Evolutionary conservation across 2,329 filamentous ascomycete species (phyloP).

Genomic region (Trichoderma sp.): DNA sequence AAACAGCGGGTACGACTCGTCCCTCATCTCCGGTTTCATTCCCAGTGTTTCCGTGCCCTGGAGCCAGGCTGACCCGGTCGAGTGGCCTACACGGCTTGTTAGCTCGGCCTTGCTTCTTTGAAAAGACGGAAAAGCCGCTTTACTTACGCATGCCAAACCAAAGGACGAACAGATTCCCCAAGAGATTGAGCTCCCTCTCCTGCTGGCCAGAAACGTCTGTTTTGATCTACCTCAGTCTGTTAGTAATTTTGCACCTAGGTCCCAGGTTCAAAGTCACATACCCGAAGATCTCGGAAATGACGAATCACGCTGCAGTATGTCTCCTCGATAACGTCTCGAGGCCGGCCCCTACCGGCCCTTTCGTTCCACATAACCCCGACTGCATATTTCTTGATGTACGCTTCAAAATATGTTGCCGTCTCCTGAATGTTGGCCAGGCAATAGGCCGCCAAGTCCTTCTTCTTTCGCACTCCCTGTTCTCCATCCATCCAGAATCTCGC

Average conservation of each 20-base stretch:
- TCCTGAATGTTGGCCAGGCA: slow-evolving; percentile 39
- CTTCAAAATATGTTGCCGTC: slow-evolving; percentile 34
- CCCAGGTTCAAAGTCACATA: slow-evolving; percentile 19
- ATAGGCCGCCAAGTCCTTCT: slow-evolving; percentile 37
- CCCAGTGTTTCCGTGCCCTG: slow-evolving; percentile 40
- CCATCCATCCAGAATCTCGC: slow-evolving; percentile 37
- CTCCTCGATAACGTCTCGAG: slow-evolving; percentile 22
- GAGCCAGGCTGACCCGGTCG: slow-evolving; percentile 43
- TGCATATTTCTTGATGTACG: slow-evolving; percentile 36
- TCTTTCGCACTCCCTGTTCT: slow-evolving; percentile 27
- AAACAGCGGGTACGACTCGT: slow-evolving; percentile 38
- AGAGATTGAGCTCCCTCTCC: slow-evolving; percentile 34
- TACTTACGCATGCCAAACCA: slow-evolving; percentile 48
- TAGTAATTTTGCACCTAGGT: background rate
- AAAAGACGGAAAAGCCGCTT: no score
- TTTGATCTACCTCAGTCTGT: background rate
- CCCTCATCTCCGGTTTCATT: slow-evolving; percentile 35
- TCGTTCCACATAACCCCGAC: slow-evolving; percentile 29
- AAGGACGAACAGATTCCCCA: slow-evolving; percentile 42
- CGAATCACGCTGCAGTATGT: slow-evolving; percentile 26
- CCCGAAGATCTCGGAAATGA: slow-evolving; percentile 25
- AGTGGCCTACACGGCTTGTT: slow-evolving; percentile 37
- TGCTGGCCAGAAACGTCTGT: slow-evolving; percentile 12
- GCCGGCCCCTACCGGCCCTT: background rate
- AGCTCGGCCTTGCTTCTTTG: background rate